Conservation (phyloP, 371 early-diverging fungal genomes). For the Mucor circinelloides region DNA sequence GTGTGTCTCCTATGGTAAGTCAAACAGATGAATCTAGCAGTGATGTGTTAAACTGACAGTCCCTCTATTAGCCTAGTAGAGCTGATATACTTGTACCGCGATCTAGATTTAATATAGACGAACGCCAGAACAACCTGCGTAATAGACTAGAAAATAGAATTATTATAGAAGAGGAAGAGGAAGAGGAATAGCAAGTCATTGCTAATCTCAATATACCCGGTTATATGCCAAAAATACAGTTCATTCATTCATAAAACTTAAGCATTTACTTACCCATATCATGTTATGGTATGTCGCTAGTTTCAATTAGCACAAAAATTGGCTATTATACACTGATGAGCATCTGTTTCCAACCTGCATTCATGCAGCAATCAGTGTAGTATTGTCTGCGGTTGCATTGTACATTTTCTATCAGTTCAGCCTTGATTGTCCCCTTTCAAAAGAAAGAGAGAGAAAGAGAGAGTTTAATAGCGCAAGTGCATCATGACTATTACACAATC, state of each 20-base stretch:
- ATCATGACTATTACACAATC: neutral
- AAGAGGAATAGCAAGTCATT: neutral
- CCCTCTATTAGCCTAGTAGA: constrained; percentile 1
- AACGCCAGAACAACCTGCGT: constrained; percentile 5
- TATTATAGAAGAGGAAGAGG: constrained; percentile 21
- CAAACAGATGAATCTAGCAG: neutral
- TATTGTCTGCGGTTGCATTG: neutral
- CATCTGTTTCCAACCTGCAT: neutral
- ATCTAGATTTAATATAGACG: constrained; percentile 3
- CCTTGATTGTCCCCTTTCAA: neutral
- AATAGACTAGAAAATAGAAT: constrained; percentile 18
- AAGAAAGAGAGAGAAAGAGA: neutral
- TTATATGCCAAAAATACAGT: neutral
- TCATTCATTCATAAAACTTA: neutral
- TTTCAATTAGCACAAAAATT: neutral
- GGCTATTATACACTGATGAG: neutral
- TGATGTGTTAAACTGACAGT: neutral
- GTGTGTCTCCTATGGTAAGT: constrained; percentile 16
- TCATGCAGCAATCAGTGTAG: neutral
- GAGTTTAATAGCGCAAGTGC: neutral
- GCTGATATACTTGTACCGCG: constrained; percentile 5
- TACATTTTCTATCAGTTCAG: neutral
- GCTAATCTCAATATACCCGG: neutral
- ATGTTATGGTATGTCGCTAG: neutral
- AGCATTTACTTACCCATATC: neutral